A percentile compares a stretch with the other conserved stretches of the same genome.
These are phyloP conservation scores for Dictyostelium capitatum DNA, from an alignment of 78 protist genomes.

Conservation along the genomic window DNA sequence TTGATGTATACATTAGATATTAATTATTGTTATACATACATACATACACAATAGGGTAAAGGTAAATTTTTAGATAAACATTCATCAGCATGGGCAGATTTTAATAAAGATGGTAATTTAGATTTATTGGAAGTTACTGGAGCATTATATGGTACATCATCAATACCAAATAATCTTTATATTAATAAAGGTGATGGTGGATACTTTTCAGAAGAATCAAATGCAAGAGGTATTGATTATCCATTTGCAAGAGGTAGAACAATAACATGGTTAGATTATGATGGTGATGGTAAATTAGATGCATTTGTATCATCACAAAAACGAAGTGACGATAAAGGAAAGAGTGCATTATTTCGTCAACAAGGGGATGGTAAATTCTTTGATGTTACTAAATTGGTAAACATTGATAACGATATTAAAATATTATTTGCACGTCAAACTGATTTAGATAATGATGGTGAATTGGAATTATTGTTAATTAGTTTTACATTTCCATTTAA, in stretches of 20 bases:
- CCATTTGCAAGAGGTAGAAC: slow-evolving; percentile 73
- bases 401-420: slow-evolving; percentile 6
- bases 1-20: no score
- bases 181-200: slow-evolving; percentile 4
- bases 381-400: slow-evolving; percentile 9
- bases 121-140: slow-evolving; percentile 66
- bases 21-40: neutral
- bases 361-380: neutral
- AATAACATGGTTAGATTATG: slow-evolving; percentile 68
- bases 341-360: slow-evolving; percentile 17
- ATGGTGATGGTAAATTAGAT: slow-evolving; percentile 60
- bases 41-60: no score
- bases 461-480: slow-evolving; percentile 39
- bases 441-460: slow-evolving; percentile 76
- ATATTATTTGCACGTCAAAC: slow-evolving; percentile 29
- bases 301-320: slow-evolving; percentile 65
- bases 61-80: slow-evolving; percentile 65
- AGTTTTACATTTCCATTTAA: slow-evolving; percentile 65
- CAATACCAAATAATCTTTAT: slow-evolving; percentile 50
- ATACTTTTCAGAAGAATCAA: slow-evolving; percentile 30
- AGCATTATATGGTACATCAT: slow-evolving; percentile 55
- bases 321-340: slow-evolving; percentile 39
- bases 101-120: slow-evolving; percentile 57
- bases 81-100: slow-evolving; percentile 77
- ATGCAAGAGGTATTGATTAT: slow-evolving; percentile 30